Evolutionary conservation across 2,329 filamentous ascomycete species (phyloP).

Genomic region (Sporothrix pseudoabietina): DNA sequence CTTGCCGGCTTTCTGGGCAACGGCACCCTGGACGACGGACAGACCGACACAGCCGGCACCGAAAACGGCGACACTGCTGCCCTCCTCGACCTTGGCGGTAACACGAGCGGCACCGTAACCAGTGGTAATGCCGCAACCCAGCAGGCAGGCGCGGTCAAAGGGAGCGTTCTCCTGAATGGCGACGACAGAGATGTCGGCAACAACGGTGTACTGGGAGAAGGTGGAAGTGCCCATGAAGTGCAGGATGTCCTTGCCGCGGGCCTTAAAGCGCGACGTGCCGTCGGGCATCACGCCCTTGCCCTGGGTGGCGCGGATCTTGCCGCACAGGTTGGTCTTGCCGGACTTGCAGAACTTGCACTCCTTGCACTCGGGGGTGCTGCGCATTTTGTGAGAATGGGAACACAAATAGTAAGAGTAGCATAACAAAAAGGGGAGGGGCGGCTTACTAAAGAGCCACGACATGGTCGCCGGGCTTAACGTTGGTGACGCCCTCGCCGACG

Average conservation of each 20-base stretch:
- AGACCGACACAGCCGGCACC: slow-evolving; percentile 95
- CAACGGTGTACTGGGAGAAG: slow-evolving; percentile 98
- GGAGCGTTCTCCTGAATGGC: slow-evolving; percentile 86
- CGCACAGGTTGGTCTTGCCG: slow-evolving; percentile 98
- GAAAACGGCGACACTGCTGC: slow-evolving; percentile 87
- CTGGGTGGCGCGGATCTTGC: slow-evolving; percentile 97
- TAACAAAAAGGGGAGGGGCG: neutral
- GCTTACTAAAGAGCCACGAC: slow-evolving; percentile 83
- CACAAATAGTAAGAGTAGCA: neutral
- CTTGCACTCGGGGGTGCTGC: slow-evolving; percentile 89
- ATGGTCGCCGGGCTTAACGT: slow-evolving; percentile 87
- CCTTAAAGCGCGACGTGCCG: slow-evolving; percentile 90
- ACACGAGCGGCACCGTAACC: slow-evolving; percentile 95
- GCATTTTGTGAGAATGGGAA: neutral
- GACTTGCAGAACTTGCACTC: slow-evolving; percentile 99
- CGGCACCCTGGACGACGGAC: slow-evolving; percentile 90
- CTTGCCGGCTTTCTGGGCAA: slow-evolving; percentile 76
- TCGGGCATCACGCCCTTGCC: slow-evolving; percentile 97
- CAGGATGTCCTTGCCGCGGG: slow-evolving; percentile 90
- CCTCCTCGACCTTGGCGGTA: slow-evolving; percentile 88
- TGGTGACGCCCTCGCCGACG: slow-evolving; percentile 87
- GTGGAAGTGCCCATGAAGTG: slow-evolving; percentile 99
- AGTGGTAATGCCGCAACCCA: slow-evolving; percentile 98
- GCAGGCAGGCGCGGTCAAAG: slow-evolving; percentile 93
- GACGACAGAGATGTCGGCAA: slow-evolving; percentile 94